Percentiles rank a stretch among this genome's conserved stretches.
Conservation (phyloP, 2,329 filamentous ascomycete species). For the Chalara sp. region DNA sequence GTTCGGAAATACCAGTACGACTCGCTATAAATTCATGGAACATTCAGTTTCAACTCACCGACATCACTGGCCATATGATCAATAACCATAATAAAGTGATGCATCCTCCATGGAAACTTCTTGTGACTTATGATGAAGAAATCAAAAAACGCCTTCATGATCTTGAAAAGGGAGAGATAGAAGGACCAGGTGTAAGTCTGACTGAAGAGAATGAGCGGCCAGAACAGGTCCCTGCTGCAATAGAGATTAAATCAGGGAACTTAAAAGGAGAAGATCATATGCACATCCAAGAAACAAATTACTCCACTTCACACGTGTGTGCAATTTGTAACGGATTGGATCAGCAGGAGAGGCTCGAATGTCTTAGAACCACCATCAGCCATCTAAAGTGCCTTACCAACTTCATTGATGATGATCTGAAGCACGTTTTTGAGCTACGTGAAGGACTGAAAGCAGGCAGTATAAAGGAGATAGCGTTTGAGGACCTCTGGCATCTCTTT, state of each 20-base stretch:
- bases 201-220: background rate
- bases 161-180: background rate
- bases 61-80: background rate
- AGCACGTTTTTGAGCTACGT: conserved; percentile 1
- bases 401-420: conserved; percentile 5
- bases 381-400: conserved; percentile 1
- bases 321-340: background rate
- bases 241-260: background rate
- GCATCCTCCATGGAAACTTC: background rate
- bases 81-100: background rate
- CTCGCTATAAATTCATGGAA: too few species aligned
- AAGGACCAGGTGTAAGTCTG: background rate
- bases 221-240: background rate
- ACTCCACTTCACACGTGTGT: background rate
- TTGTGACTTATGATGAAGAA: background rate
- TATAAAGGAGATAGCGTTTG: conserved; percentile 1
- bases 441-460: background rate
- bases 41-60: background rate
- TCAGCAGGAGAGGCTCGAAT: background rate
- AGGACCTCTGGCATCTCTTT: conserved; percentile 6
- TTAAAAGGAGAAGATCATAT: background rate
- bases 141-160: background rate
- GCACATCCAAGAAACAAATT: background rate
- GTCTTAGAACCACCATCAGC: background rate
- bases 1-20: too few species aligned